Evolutionary conservation across 352 stramenopile genomes (phyloP), one percentile per base, ranked within the genome.

Genomic region (Aphanomyces invadans): DNA sequence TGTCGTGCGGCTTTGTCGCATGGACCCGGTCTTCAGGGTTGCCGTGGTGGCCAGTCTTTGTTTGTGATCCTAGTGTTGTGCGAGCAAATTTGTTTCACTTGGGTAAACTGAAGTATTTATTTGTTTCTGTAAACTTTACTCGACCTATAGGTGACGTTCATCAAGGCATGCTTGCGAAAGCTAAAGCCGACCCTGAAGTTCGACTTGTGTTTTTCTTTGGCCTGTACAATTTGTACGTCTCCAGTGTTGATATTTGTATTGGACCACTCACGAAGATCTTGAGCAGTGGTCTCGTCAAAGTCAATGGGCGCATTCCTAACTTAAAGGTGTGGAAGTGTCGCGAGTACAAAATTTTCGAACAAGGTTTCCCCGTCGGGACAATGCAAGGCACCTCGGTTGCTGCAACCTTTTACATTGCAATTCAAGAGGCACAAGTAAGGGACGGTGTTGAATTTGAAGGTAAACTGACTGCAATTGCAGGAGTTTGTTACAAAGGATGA

Each of bases 171-270:
- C 19, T 52, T 7, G 44, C 7, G 9, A n/a, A 52, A 21, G 44
- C 44, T 9, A 52, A 52, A 25, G 4, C 10, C 44, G 44, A 52
- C 23, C 44, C 44, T 25, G 23, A 52, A 9, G 12, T 52, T 52
- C 44, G 44, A 9, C 21, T 52, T n/a, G 44, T 52, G 21, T 52
- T 52, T 52, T 52, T 25, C 21, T 52, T 52, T 52, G 44, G 44
- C 12, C 7, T 52, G 44, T 19, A 52, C 23, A 52, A 52, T 25
- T 52, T 52, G 44, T 52, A 52, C 7, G 44, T 9, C 21, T 52
- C 21, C 7, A 9, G 9, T 26, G 23, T 52, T 52, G 21, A 26
- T 52, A 52, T 26, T 25, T 52, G 36, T 42, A 42, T 52, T 7
- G 10, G 12, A 9, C 38, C 38, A 45, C 17, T 45, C 9, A 45